These are phyloP conservation scores for Spergularia marina DNA, from an alignment of 148 eudicot species.

Conservation along the genomic window DNA sequence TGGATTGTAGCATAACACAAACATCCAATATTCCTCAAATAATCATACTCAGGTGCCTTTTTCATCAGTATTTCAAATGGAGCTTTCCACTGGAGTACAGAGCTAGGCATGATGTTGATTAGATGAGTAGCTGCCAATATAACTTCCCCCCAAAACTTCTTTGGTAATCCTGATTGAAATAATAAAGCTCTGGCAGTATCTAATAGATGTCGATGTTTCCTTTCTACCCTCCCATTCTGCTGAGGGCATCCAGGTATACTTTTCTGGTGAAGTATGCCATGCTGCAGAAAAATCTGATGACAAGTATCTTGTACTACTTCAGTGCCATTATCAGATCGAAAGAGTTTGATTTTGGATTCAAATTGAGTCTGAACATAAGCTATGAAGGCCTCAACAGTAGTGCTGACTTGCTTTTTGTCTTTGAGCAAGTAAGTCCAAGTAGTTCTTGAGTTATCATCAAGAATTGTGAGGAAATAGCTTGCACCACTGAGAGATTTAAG, in stretches of 20 bases:
- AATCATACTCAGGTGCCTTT: not conserved
- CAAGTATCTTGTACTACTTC: no score
- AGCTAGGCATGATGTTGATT: not conserved
- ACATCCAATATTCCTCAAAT: not conserved
- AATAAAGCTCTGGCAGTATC: not conserved
- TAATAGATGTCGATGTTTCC: not conserved
- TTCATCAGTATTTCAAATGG: not conserved
- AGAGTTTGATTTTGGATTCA: no score
- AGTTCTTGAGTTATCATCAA: no score
- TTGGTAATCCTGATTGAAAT: not conserved
- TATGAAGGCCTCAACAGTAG: no score
- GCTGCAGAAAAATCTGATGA: not conserved
- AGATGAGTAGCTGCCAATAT: not conserved
- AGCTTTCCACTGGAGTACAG: not conserved
- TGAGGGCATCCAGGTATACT: conserved; percentile 8
- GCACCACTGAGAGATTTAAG: no score
- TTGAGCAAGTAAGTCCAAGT: no score
- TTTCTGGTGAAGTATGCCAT: conserved; percentile 24
- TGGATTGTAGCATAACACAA: not conserved
- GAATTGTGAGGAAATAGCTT: no score
- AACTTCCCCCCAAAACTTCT: not conserved
- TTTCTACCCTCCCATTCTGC: conserved; percentile 7
- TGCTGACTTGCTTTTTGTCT: no score
- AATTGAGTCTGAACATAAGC: no score
- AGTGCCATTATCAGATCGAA: no score